Evolutionary conservation across 1,284 basidiomycete species (phyloP).

Genomic region (Apiotrichum sp.): DNA sequence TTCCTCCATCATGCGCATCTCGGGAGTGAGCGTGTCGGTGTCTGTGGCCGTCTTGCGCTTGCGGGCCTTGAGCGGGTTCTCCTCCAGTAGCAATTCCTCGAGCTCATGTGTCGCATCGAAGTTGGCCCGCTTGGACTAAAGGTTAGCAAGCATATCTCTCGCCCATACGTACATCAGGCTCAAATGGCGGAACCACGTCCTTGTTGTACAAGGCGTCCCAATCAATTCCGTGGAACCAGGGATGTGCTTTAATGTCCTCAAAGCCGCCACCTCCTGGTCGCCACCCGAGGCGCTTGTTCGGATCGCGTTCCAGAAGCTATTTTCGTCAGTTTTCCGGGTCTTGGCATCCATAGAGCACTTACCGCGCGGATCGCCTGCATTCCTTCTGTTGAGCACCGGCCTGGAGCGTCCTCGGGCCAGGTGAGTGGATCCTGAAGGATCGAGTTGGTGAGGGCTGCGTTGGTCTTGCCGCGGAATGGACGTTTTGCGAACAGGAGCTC

Average conservation of each 20-base stretch:
- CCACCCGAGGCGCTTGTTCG: constrained; percentile 72
- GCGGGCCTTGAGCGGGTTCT: constrained; percentile 93
- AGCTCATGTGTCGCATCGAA: constrained; percentile 99
- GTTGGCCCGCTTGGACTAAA: constrained; percentile 90
- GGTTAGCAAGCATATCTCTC: not conserved
- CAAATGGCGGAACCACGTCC: constrained; percentile 73
- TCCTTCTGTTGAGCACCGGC: constrained; percentile 40
- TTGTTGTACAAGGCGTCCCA: constrained; percentile 82
- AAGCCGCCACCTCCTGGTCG: constrained; percentile 70
- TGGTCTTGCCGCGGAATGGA: constrained; percentile 87
- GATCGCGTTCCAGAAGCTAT: constrained; percentile 80
- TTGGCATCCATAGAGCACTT: constrained; percentile 9
- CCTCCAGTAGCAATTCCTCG: constrained; percentile 89
- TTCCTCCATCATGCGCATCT: constrained; percentile 97
- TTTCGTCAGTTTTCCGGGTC: not conserved
- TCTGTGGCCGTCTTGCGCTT: constrained; percentile 86
- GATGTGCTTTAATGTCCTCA: constrained; percentile 68
- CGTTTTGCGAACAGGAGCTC: constrained; percentile 86
- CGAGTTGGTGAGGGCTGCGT: constrained; percentile 78
- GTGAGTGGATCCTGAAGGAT: constrained; percentile 57
- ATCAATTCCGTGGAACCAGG: constrained; percentile 81
- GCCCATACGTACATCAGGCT: constrained; percentile 62
- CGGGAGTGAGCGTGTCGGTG: constrained; percentile 70
- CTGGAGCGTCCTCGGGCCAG: constrained; percentile 46
- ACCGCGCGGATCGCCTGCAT: constrained; percentile 45